Base-by-base conservation (phyloP, 2,329 filamentous ascomycete genomes). In the Tolypocladium inflatum region DNA sequence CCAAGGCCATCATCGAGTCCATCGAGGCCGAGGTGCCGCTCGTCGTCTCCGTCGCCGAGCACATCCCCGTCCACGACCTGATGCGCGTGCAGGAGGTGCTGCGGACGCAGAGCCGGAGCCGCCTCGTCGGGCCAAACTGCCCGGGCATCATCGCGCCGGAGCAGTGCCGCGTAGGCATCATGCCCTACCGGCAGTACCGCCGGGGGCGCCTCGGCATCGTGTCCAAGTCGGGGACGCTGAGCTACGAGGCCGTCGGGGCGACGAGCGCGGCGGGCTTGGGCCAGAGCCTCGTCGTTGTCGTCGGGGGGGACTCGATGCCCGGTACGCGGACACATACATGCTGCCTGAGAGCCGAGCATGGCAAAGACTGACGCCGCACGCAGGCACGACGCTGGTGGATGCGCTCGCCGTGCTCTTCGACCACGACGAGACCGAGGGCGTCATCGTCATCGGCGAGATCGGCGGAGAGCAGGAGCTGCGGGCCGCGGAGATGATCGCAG, bases 161-260 rank as follows among this genome's bases (percentile, higher is more conserved):
- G 26, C 86, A 84, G 2, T 92, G 89, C 64, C 58, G 73, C 0
- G 68, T 75, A 6, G 73, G 73, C 2, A 75, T 76, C 45, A 76
- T 76, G 73, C 73, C 73, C 0, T 73, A 72, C 54, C 66, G 64
- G 37, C 73, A 76, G 62, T 76, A 74, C 33, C 60, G 57, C 1
- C 80, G 83, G 0, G 89, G 88, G 0, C 80, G 82, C 58, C 77
- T 93, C 26, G 89, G 88, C 2, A 89, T 93, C 57, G 82, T 90
- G 3, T 87, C 88, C n/a, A 91, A 90, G 68, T 91, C 87, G 0
- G 89, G 89, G 1, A 93, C 89, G 0, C 73, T 93, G 45, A 90
- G 87, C 61, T 93, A 92, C 65, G 89, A 93, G 69, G 84, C 89
- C 2, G 89, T 91, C 1, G 89, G 86, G 0, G 86, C 87, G 1